Conservation (phyloP, 2,329 filamentous ascomycete species). For the Paraphoma chrysanthemicola region DNA sequence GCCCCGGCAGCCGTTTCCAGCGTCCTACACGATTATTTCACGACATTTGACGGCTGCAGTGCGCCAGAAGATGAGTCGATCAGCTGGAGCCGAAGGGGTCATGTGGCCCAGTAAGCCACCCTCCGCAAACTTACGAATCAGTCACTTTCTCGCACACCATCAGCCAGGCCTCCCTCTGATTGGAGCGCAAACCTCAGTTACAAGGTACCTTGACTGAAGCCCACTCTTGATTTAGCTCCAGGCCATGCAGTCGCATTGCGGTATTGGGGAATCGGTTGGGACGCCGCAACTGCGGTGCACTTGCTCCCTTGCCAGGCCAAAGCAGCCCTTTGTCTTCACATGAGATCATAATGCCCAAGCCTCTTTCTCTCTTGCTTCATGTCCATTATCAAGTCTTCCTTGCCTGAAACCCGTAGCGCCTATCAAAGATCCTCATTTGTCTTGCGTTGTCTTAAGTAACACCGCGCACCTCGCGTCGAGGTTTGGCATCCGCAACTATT, state of each 20-base stretch:
- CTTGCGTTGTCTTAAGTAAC: constrained; percentile 36
- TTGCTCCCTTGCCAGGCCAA: constrained; percentile 29
- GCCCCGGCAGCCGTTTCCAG: constrained; percentile 18
- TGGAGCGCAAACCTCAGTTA: constrained; percentile 37
- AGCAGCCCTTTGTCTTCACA: constrained; percentile 32
- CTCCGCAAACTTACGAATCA: constrained; percentile 45
- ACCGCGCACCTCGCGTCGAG: constrained; percentile 32
- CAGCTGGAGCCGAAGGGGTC: constrained; percentile 43
- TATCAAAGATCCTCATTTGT: constrained; percentile 28
- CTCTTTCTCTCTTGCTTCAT: constrained; percentile 25
- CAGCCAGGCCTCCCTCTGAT: constrained; percentile 33
- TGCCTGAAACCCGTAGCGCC: constrained; percentile 33
- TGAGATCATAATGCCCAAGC: constrained; percentile 40
- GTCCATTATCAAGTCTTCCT: constrained; percentile 20
- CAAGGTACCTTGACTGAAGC: constrained; percentile 45
- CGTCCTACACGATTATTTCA: constrained; percentile 25
- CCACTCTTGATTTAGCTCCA: constrained; percentile 46
- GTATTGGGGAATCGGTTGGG: constrained; percentile 39
- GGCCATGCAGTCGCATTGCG: constrained; percentile 43
- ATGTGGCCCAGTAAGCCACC: constrained; percentile 49
- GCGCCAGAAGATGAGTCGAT: constrained; percentile 42
- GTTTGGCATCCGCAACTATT: constrained; percentile 24
- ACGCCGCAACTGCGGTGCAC: constrained; percentile 36
- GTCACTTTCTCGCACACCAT: constrained; percentile 46
- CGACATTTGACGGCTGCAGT: constrained; percentile 29